These are phyloP conservation scores for Quercus robur DNA, from an alignment of 306 rosid species.

Conservation along the genomic window DNA sequence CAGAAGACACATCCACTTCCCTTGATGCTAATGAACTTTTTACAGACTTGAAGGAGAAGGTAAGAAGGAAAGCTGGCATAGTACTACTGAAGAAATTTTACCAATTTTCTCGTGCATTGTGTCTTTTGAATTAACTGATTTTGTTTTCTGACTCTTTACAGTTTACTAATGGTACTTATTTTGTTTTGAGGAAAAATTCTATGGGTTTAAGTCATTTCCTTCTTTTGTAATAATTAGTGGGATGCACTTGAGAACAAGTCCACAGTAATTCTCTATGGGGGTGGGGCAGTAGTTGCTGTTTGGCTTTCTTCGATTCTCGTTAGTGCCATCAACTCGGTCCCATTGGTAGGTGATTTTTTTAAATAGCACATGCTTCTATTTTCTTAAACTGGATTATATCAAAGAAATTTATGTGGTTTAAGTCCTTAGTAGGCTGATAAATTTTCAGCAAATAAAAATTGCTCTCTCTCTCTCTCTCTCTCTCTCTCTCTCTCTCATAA, in stretches of 20 bases:
- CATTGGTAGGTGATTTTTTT: conserved; percentile 58
- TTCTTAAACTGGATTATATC: background rate
- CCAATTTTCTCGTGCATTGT: background rate
- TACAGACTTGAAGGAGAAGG: conserved; percentile 93
- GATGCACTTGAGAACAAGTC: conserved; percentile 96
- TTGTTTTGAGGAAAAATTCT: background rate
- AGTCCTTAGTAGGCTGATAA: background rate
- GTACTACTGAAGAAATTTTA: background rate
- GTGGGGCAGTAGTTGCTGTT: conserved; percentile 80
- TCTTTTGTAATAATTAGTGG: conserved; percentile 59
- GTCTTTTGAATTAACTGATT: background rate
- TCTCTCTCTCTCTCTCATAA: background rate
- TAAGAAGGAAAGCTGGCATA: conserved; percentile 24
- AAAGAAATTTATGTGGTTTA: background rate
- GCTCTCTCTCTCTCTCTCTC: background rate
- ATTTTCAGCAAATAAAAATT: background rate
- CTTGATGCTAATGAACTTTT: conserved; percentile 64
- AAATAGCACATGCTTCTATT: background rate
- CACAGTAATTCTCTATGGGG: conserved; percentile 87
- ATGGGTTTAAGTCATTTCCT: conserved; percentile 8
- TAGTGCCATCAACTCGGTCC: conserved; percentile 90
- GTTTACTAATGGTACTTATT: background rate
- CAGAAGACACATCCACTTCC: conserved; percentile 78
- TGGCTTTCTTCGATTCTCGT: conserved; percentile 91
- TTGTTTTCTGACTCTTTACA: background rate